A percentile compares a stretch with the other conserved stretches of the same genome.
Conservation (phyloP, 108 stramenopile species). For the Fistulifera solaris region DNA sequence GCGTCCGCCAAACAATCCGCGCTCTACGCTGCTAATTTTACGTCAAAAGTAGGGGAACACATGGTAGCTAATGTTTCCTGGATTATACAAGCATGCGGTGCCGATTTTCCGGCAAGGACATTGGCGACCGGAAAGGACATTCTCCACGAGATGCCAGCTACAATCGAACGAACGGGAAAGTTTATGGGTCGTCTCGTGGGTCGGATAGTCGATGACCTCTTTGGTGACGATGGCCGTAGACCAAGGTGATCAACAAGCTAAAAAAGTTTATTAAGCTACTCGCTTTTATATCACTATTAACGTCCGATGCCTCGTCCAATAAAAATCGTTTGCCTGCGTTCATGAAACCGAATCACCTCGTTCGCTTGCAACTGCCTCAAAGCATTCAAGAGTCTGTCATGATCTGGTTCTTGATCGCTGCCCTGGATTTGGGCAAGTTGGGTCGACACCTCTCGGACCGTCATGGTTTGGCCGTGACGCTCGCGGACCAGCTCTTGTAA, state of each 20-base stretch:
- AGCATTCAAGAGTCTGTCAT: conserved; percentile 50
- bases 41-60: neutral
- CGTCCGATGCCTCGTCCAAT: conserved; percentile 40
- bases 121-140: neutral
- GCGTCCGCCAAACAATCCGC: neutral
- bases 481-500: conserved; percentile 59
- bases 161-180: neutral
- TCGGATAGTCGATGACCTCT: neutral
- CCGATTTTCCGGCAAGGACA: neutral
- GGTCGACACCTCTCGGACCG: conserved; percentile 48
- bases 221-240: neutral
- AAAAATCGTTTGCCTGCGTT: conserved; percentile 73
- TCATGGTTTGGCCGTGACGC: conserved; percentile 53
- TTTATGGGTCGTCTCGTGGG: neutral
- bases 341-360: conserved; percentile 70
- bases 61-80: neutral
- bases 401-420: conserved; percentile 30
- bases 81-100: neutral
- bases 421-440: conserved; percentile 52
- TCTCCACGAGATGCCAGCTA: neutral
- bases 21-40: neutral
- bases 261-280: neutral
- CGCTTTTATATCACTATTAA: neutral
- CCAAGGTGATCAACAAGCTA: neutral
- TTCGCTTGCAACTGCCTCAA: conserved; percentile 69